Conservation (phyloP, 208 protist genomes). For the Leishmania aethiopica region DNA sequence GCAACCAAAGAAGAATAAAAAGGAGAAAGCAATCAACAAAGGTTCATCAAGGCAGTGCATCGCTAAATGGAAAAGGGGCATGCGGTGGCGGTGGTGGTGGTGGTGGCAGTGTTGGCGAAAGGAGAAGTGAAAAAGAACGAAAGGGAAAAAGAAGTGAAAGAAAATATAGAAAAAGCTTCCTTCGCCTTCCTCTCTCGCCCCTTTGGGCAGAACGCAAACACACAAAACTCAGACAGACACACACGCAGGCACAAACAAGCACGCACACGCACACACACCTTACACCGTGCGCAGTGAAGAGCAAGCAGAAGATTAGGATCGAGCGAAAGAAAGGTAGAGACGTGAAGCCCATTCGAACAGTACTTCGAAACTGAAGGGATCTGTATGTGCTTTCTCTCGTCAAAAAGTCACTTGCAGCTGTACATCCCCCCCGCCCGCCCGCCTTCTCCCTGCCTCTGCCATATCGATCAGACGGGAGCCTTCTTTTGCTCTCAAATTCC, state of each 20-base stretch:
- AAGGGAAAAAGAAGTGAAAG: background rate
- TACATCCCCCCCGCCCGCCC: background rate
- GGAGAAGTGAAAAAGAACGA: background rate
- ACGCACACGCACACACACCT: no score
- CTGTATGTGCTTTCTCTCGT: background rate
- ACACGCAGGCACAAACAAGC: background rate
- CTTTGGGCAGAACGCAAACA: background rate
- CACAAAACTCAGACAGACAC: background rate
- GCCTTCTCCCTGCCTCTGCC: background rate
- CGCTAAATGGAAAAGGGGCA: background rate
- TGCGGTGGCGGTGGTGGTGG: background rate
- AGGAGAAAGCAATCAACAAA: background rate
- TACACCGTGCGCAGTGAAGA: background rate
- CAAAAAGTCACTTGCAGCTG: background rate
- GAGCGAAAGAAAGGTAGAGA: conserved; percentile 3
- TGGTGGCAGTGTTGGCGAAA: no score
- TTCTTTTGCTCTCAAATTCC: background rate
- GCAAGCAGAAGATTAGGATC: background rate
- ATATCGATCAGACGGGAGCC: background rate
- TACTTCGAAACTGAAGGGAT: background rate
- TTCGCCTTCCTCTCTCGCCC: background rate
- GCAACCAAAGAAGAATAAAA: background rate
- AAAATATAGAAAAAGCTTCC: background rate
- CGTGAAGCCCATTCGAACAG: background rate
- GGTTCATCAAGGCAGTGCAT: background rate